These are phyloP conservation scores for Eucalyptus regnans DNA, from an alignment of 345 rosid species.

Conservation along the genomic window DNA sequence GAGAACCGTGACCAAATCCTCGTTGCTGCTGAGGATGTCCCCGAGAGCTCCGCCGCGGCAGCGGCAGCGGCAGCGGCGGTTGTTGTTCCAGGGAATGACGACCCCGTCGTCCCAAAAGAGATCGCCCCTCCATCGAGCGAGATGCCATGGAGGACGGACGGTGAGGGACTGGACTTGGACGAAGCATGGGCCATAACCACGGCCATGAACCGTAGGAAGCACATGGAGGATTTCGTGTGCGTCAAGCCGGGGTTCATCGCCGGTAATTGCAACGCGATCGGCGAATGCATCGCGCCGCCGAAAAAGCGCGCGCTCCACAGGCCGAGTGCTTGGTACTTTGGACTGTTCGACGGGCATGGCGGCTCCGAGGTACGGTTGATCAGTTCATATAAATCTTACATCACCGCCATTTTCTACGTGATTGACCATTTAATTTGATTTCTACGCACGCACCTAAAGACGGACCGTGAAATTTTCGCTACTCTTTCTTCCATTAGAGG, in stretches of 20 bases:
- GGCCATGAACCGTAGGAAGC: not conserved
- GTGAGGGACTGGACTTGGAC: not conserved
- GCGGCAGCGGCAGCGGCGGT: not conserved
- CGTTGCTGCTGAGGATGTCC: not conserved
- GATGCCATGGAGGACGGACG: not conserved
- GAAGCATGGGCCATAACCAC: not conserved
- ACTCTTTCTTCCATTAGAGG: not conserved
- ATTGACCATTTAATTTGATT: not conserved
- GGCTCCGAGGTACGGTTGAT: not conserved
- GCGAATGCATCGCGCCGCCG: not conserved
- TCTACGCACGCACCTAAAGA: not conserved
- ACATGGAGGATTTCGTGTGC: not conserved
- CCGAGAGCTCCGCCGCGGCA: not conserved
- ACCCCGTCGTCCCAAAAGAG: not conserved
- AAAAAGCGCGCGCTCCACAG: not conserved
- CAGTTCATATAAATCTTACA: not conserved
- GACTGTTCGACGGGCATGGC: not conserved
- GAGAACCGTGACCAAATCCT: not conserved
- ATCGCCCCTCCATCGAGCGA: not conserved
- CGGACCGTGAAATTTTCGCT: not conserved
- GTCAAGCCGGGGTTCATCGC: not conserved
- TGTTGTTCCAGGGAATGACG: not conserved
- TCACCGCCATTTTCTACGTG: not conserved
- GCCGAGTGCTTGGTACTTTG: not conserved
- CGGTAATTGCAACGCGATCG: not conserved